Evolutionary conservation across 148 eudicot species (phyloP), one percentile per base, ranked within the genome.

Genomic region (Limonium bicolor): DNA sequence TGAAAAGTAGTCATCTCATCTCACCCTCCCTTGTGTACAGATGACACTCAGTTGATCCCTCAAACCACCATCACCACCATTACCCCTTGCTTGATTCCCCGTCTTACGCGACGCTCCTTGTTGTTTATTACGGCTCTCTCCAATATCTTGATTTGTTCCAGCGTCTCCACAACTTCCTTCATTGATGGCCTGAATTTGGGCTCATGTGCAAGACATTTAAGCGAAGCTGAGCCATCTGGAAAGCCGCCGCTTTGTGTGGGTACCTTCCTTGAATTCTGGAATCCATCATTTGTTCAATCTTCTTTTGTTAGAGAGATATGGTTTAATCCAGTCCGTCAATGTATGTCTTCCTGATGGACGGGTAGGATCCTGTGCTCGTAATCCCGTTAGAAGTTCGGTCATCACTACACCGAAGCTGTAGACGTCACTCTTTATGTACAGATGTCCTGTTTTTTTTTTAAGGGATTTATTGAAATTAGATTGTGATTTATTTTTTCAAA

Each of bases 381-480:
- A 35, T 1, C 82, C 82, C 4, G 94, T 80, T 3, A 83, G 62
- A 52, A 85, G 61, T 55, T 85, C 86, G 4, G 67, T 69, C 57
- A 85, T 17, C 7, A 85, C 95, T 10, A 85, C 82, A 1, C 95
- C 95, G 27, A 80, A 85, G 23, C 82, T 75, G 32, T 85, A 80
- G 29, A 80, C 92, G 10, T 85, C 92, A 24, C 94, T 78, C 63
- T 82, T 82, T 5, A 78, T 59, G 61, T 80, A 80, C 46, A 85
- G 46, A 53, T 84, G 95, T 40, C 95, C 95, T 84, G 76, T 58
- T 50, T n/a, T n/a, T n/a, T n/a, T n/a, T n/a, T n/a, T n/a, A n/a
- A n/a, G n/a, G n/a, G n/a, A n/a, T n/a, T n/a, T n/a, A n/a, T n/a
- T n/a, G n/a, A n/a, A n/a, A n/a, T n/a, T n/a, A n/a, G n/a, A n/a